Percentiles rank a stretch among this genome's conserved stretches.
phyloP scores from a whole-genome alignment of 2,329 filamentous ascomycete species.

The Furcasterigmium sp. region DNA sequence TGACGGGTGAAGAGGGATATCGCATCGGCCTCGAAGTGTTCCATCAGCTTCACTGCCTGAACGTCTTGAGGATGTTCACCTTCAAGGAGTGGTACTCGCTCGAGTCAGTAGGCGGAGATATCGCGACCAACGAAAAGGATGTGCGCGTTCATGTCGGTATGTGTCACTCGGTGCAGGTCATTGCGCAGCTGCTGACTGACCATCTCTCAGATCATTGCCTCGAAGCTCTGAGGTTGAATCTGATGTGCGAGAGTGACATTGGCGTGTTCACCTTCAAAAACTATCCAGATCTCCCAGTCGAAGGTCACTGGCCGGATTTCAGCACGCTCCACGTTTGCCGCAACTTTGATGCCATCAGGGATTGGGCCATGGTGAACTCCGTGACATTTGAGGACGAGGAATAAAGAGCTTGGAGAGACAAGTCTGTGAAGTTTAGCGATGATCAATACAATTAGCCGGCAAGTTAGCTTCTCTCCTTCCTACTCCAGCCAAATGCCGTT shows the following conservation, averaged over 20 bases:
- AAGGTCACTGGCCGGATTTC: slow-evolving; percentile 50
- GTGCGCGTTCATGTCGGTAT: slow-evolving; percentile 36
- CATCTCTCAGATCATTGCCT: slow-evolving; percentile 41
- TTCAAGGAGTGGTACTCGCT: slow-evolving; percentile 43
- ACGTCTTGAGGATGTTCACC: slow-evolving; percentile 40
- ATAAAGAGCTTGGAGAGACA: slow-evolving; percentile 4
- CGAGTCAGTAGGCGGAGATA: slow-evolving; percentile 38
- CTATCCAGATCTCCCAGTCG: slow-evolving; percentile 36
- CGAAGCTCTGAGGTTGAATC: slow-evolving; percentile 44
- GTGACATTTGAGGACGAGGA: slow-evolving; percentile 41
- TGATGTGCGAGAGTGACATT: slow-evolving; percentile 51
- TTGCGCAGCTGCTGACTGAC: neutral
- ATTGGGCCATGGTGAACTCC: slow-evolving; percentile 48
- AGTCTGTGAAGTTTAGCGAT: too few species aligned
- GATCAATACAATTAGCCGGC: too few species aligned
- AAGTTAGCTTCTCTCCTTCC: too few species aligned
- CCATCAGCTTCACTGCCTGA: slow-evolving; percentile 49
- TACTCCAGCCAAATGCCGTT: too few species aligned
- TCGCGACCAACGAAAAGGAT: slow-evolving; percentile 34
- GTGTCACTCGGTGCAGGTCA: slow-evolving; percentile 1
- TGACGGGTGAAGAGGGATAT: slow-evolving; percentile 52
- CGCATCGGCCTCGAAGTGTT: slow-evolving; percentile 55
- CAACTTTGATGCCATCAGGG: slow-evolving; percentile 44
- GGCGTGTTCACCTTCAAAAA: slow-evolving; percentile 49
- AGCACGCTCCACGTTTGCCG: slow-evolving; percentile 48